These are phyloP conservation scores for Vinca minor DNA, from an alignment of 257 asterid genomes.

Conservation along the genomic window DNA sequence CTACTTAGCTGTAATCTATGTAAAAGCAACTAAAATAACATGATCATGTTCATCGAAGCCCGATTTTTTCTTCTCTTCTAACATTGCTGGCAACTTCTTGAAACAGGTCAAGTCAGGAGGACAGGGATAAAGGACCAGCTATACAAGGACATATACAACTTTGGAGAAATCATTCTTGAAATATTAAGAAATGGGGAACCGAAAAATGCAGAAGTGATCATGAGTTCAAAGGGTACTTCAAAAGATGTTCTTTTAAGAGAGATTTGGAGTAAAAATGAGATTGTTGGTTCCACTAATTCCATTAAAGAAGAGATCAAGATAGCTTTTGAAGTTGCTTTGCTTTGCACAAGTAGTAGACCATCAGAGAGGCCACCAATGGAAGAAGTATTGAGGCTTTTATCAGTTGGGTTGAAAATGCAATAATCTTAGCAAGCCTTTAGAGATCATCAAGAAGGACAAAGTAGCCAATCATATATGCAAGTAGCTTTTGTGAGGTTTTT, in stretches of 20 bases:
- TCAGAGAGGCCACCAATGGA: constrained; percentile 56
- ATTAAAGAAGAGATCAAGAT: constrained; percentile 34
- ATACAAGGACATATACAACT: constrained; percentile 51
- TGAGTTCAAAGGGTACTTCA: constrained; percentile 21
- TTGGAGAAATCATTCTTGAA: constrained; percentile 63
- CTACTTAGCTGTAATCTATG: too few relatives aligned
- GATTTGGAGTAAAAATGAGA: constrained; percentile 39
- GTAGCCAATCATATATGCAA: neutral
- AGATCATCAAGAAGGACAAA: neutral
- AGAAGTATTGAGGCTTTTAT: constrained; percentile 45
- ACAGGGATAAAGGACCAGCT: constrained; percentile 49
- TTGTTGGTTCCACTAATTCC: constrained; percentile 21
- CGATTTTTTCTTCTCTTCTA: neutral
- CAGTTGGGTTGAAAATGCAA: constrained; percentile 16
- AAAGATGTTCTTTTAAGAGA: constrained; percentile 47
- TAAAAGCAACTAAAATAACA: neutral
- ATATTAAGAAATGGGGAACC: constrained; percentile 48
- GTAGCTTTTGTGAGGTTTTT: neutral
- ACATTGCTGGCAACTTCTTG: constrained; percentile 3
- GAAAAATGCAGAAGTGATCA: constrained; percentile 26
- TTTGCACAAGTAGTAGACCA: constrained; percentile 49
- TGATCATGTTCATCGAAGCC: neutral
- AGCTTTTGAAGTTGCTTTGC: constrained; percentile 58
- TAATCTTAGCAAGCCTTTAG: constrained; percentile 4
- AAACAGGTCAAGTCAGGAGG: constrained; percentile 44